Percentiles rank a stretch among this genome's conserved stretches.
Evolutionary conservation across 129 eudicot genomes (phyloP).

Genomic region (Escallonia rubra): DNA sequence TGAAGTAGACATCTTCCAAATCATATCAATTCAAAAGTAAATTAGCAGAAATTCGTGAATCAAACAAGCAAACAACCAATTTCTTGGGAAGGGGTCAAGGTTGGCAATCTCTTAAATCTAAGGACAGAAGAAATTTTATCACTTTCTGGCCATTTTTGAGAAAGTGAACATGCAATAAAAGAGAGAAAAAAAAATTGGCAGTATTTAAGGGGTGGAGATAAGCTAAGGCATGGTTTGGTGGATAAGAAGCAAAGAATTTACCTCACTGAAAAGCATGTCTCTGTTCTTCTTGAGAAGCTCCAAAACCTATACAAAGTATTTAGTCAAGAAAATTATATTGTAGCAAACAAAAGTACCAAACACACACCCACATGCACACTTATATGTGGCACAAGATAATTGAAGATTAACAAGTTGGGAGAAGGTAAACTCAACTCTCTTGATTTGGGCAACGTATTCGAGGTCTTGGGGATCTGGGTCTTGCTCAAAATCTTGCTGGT

Average conservation of each 20-base stretch:
- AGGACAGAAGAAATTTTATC: not conserved
- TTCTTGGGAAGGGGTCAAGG: not conserved
- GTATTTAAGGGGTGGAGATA: not conserved
- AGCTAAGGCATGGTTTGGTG: not conserved
- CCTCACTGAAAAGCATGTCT: constrained; percentile 92
- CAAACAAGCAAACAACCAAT: not conserved
- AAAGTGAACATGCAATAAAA: not conserved
- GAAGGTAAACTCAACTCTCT: constrained; percentile 31
- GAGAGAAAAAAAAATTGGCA: not conserved
- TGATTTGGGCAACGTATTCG: constrained; percentile 68
- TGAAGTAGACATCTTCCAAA: not conserved
- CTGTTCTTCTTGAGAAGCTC: constrained; percentile 88
- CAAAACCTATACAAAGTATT: constrained; percentile 52
- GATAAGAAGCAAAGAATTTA: constrained; percentile 7
- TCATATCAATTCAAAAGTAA: not conserved
- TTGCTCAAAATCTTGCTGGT: constrained; percentile 27
- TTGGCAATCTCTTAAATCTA: not conserved
- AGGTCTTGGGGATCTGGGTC: constrained; percentile 87
- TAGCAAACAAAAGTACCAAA: not conserved
- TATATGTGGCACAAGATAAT: not conserved
- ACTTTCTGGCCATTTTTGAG: not conserved
- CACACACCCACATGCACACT: not conserved
- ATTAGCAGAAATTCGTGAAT: not conserved
- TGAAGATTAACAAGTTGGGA: too few relatives aligned
- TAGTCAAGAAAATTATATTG: not conserved